These are phyloP conservation scores for Arabidopsis suecica DNA, from an alignment of 345 rosid genomes.

Conservation along the genomic window DNA sequence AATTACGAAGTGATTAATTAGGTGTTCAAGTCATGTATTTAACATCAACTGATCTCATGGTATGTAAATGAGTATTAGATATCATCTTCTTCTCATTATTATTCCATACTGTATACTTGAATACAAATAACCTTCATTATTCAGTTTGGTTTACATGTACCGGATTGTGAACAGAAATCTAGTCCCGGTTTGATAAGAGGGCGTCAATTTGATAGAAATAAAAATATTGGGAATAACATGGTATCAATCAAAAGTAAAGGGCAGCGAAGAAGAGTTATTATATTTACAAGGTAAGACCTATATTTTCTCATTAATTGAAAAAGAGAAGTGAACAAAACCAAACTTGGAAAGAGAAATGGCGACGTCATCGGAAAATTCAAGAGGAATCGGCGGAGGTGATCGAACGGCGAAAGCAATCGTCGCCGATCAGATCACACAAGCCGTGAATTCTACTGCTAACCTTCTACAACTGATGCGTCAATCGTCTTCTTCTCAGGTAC, in stretches of 20 bases:
- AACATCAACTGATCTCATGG: too few species aligned
- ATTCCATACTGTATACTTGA: slow-evolving; percentile 17
- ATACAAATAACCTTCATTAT: slow-evolving; percentile 10
- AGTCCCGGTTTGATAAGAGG: neutral
- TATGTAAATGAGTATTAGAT: too few species aligned
- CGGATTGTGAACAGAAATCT: neutral
- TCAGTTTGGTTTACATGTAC: neutral
- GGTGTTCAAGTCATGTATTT: too few species aligned
- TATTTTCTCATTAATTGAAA: slow-evolving; percentile 9
- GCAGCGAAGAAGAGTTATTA: neutral
- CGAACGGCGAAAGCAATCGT: slow-evolving; percentile 72
- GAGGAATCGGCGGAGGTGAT: slow-evolving; percentile 54
- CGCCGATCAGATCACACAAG: slow-evolving; percentile 78
- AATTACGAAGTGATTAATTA: too few species aligned
- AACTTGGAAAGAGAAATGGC: slow-evolving; percentile 13
- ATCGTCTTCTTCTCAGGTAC: slow-evolving; percentile 79
- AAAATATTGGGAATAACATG: neutral
- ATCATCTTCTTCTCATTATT: too few species aligned
- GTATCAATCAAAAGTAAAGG: neutral
- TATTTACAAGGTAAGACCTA: slow-evolving; percentile 14
- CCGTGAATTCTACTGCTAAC: slow-evolving; percentile 80
- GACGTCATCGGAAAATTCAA: slow-evolving; percentile 36
- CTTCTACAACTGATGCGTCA: slow-evolving; percentile 85
- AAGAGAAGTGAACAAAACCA: slow-evolving; percentile 1
- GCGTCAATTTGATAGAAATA: neutral